Base-by-base conservation (phyloP, 805 yeast species). In the Metschnikowia picachoensis region DNA sequence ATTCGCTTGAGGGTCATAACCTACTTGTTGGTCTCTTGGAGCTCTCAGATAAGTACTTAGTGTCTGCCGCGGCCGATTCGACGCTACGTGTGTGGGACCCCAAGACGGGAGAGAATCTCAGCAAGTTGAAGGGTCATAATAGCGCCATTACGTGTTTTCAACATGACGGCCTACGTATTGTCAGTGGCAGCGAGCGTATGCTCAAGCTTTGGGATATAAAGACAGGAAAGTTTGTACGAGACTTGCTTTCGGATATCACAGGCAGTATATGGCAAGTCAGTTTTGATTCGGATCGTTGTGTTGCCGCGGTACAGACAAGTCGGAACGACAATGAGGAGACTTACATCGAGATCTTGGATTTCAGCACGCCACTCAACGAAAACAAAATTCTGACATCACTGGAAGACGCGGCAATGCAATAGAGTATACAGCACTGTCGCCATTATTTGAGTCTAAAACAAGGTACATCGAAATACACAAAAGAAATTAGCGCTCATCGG, bases 201-300 rank as follows among this genome's bases (percentile, higher is more conserved):
- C 76, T 91, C 57, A 90, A 88, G 66, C 72, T 94, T 39, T 94
- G 97, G 89, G 87, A 91, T 60, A 77, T 89, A 33, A 75, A 79
- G 50, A 81, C 85, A 3, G 98, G 98, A 0, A 74, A 76, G 58
- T 77, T 85, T 49, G 79, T 91, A 2, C 73, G 88, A 45, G 90
- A 89, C 53, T 65, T 94, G 44, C 68, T 91, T 39, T 72, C 78
- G 3, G 91, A 85, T 60, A 83, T 84, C 25, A 76, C 87, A 13
- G 95, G 94, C 9, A 85, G 87, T 33, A 89, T 92, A 31, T 94
- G 99, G 99, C 96, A 94, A 55, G 97, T 92, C 2, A 79, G 85
- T 57, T 88, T 90, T 58, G 95, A 89, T 60, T 80, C 82, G 53
- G 78, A 85, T 48, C 76, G 90, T 42, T 86, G 97, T 60, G 87